These are phyloP conservation scores for Ophiostoma fasciatum DNA, from an alignment of 2,329 filamentous ascomycete species.

Conservation along the genomic window DNA sequence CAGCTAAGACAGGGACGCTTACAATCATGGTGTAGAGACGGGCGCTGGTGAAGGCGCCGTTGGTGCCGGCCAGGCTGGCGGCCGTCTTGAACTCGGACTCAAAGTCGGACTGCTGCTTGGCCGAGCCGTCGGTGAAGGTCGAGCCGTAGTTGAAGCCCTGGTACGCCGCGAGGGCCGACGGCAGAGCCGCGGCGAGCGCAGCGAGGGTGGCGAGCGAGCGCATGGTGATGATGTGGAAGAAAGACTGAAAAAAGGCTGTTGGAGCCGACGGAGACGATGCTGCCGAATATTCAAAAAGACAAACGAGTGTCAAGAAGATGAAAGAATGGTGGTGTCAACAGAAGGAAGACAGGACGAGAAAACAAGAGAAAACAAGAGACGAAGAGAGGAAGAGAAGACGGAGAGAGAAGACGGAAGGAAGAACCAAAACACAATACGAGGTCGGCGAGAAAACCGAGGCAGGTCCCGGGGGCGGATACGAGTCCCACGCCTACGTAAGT, in stretches of 20 bases:
- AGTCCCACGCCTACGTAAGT: too few relatives aligned
- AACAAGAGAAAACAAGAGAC: neutral
- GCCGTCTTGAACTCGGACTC: slow-evolving; percentile 55
- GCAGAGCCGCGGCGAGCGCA: slow-evolving; percentile 11
- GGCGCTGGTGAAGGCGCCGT: slow-evolving; percentile 48
- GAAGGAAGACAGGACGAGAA: neutral
- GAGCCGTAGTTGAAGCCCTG: slow-evolving; percentile 61
- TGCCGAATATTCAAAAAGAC: neutral
- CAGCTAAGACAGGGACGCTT: slow-evolving; percentile 6
- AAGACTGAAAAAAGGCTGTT: neutral
- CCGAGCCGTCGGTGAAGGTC: slow-evolving; percentile 41
- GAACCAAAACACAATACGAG: neutral
- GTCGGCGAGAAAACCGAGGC: neutral
- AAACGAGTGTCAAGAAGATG: neutral
- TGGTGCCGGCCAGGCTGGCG: slow-evolving; percentile 45
- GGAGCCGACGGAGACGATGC: neutral
- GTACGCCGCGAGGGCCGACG: slow-evolving; percentile 20
- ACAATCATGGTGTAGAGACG: slow-evolving; percentile 59
- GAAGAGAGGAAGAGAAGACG: neutral
- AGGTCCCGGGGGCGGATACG: too few relatives aligned
- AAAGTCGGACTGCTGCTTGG: slow-evolving; percentile 50
- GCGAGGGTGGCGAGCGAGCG: slow-evolving; percentile 6
- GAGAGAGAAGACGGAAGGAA: neutral
- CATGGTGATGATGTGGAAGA: slow-evolving; percentile 4
- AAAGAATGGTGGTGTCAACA: neutral